Conservation (phyloP, 768 basidiomycete species). For the Lentinula guzmanii region DNA sequence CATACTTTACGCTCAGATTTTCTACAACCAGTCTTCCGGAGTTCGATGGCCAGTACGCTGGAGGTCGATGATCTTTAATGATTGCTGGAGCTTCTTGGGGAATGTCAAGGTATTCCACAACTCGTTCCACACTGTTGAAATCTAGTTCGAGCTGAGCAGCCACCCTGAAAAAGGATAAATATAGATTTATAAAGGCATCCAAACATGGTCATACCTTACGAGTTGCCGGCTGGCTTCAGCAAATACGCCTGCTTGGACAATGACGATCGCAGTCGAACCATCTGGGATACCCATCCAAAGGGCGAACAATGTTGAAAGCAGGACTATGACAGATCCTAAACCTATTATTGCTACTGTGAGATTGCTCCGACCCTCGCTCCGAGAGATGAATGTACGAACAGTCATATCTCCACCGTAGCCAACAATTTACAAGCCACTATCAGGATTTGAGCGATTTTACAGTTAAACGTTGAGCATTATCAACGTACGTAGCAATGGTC, state of each 20-base stretch:
- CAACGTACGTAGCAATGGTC: conserved; percentile 62
- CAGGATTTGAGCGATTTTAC: not conserved
- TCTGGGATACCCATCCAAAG: conserved; percentile 49
- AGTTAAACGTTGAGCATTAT: not conserved
- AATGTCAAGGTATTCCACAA: conserved; percentile 63
- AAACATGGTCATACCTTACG: conserved; percentile 35
- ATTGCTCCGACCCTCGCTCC: not conserved
- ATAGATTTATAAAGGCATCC: not conserved
- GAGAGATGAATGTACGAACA: conserved; percentile 33
- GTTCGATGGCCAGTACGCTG: conserved; percentile 67
- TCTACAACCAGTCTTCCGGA: conserved; percentile 54
- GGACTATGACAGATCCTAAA: conserved; percentile 67
- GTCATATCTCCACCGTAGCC: conserved; percentile 73
- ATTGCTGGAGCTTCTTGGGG: conserved; percentile 64
- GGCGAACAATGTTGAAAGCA: conserved; percentile 63
- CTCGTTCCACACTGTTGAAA: conserved; percentile 71
- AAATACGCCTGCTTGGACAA: conserved; percentile 63
- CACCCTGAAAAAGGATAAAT: conserved; percentile 31
- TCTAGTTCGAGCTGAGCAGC: conserved; percentile 68
- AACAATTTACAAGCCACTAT: conserved; percentile 63
- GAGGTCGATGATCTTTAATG: conserved; percentile 50
- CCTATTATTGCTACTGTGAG: conserved; percentile 23
- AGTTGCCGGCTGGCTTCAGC: conserved; percentile 64
- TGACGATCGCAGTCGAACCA: conserved; percentile 65
- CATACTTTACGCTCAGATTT: conserved; percentile 56